Conservation (phyloP, 495 filamentous ascomycete genomes). For the Neurospora hispaniola region DNA sequence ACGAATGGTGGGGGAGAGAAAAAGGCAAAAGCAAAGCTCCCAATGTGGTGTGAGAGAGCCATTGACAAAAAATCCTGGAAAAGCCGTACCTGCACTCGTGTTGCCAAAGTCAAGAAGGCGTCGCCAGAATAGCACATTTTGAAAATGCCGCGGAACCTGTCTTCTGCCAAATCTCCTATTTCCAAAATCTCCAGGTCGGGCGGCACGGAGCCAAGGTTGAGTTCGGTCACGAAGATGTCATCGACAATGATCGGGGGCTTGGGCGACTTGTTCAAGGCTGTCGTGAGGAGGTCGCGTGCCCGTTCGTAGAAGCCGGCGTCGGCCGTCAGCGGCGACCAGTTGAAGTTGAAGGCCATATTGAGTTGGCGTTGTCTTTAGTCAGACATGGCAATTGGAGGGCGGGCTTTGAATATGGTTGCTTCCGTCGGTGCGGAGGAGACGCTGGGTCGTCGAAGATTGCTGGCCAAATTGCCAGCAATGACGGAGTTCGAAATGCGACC, state of each 20-base stretch:
- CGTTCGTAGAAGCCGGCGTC: conserved; percentile 83
- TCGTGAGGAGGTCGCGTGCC: conserved; percentile 87
- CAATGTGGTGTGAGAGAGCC: background rate
- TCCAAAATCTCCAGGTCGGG: conserved; percentile 93
- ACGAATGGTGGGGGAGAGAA: background rate
- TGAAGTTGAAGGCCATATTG: conserved; percentile 99
- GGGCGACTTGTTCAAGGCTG: conserved; percentile 92
- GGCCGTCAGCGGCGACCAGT: conserved; percentile 98
- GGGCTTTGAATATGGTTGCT: background rate
- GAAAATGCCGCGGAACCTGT: conserved; percentile 95
- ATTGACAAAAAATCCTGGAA: conserved; percentile 7
- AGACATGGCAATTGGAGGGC: conserved; percentile 18
- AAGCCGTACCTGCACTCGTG: conserved; percentile 67
- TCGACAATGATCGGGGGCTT: conserved; percentile 99
- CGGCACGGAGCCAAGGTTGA: conserved; percentile 87
- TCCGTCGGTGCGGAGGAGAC: background rate
- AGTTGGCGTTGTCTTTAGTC: conserved; percentile 25
- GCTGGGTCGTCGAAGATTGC: background rate
- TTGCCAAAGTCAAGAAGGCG: conserved; percentile 87
- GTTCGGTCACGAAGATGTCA: conserved; percentile 95
- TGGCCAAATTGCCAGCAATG: background rate
- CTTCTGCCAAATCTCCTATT: conserved; percentile 92
- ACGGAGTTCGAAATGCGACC: background rate
- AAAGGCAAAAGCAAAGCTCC: background rate
- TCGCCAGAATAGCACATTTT: conserved; percentile 97